Percentiles rank a stretch among this genome's conserved stretches.
Evolutionary conservation across 495 filamentous ascomycete genomes (phyloP).

Genomic region (Usnea hakonensis): DNA sequence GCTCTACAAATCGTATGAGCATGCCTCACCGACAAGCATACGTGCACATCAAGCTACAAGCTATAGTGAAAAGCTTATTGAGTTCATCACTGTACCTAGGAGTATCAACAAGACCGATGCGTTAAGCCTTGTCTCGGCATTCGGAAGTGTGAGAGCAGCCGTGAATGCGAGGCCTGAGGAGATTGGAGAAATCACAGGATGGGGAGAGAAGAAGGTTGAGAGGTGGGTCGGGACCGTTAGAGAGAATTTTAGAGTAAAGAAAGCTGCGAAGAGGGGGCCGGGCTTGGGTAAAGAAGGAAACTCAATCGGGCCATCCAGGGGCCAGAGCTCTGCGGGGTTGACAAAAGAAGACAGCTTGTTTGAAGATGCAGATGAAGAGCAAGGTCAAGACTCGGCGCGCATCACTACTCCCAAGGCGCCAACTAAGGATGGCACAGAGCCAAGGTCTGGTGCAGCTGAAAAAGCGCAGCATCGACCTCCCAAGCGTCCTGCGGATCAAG

Average conservation of each 20-base stretch:
- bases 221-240: conserved; percentile 72
- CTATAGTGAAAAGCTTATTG: conserved; percentile 82
- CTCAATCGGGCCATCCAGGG: conserved; percentile 20
- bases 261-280: conserved; percentile 50
- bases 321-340: conserved; percentile 23
- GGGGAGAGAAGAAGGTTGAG: conserved; percentile 92
- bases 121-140: conserved; percentile 73
- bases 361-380: conserved; percentile 20
- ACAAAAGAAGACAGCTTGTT: conserved; percentile 22
- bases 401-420: conserved; percentile 34
- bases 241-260: conserved; percentile 72
- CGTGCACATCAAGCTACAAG: conserved; percentile 70
- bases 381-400: conserved; percentile 27
- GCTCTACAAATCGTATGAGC: conserved; percentile 85
- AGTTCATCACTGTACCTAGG: conserved; percentile 84
- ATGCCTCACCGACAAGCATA: conserved; percentile 73
- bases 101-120: conserved; percentile 94
- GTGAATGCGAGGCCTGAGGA: conserved; percentile 84
- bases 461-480: conserved; percentile 26
- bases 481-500: conserved; percentile 27
- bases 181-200: conserved; percentile 71
- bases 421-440: conserved; percentile 29
- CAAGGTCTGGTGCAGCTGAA: conserved; percentile 9
- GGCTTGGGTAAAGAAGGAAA: conserved; percentile 27
- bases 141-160: conserved; percentile 78